Evolutionary conservation across 2,329 filamentous ascomycete genomes (phyloP).

Genomic region (Magnaporthiopsis rhizophila): DNA sequence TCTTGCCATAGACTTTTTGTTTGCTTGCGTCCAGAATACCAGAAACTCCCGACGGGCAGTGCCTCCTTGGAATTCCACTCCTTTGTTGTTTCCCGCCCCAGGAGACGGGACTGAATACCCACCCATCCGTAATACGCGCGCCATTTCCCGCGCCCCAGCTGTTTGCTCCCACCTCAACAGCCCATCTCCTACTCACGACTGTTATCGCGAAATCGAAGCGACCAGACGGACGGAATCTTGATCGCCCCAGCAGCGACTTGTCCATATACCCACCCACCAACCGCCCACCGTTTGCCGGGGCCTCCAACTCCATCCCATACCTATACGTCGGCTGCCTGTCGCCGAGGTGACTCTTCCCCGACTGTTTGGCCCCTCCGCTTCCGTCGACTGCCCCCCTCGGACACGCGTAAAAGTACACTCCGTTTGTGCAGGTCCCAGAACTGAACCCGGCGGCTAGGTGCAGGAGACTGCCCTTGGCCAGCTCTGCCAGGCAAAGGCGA

Average conservation of each 20-base stretch:
- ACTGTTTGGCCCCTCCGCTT: not conserved
- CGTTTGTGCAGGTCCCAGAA: not conserved
- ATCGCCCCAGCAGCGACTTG: not conserved
- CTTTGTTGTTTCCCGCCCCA: constrained; percentile 14
- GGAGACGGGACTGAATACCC: not conserved
- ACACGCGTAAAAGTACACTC: not conserved
- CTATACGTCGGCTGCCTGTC: not conserved
- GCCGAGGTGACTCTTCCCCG: not conserved
- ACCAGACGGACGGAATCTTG: not conserved
- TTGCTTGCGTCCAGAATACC: constrained; percentile 4
- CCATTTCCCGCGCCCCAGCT: not conserved
- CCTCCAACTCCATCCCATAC: not conserved
- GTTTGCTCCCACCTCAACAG: not conserved
- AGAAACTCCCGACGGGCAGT: constrained; percentile 8
- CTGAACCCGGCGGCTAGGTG: constrained; percentile 1
- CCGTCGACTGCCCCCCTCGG: not conserved
- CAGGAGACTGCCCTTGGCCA: constrained; percentile 3
- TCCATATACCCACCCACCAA: not conserved
- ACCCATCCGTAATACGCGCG: constrained; percentile 2
- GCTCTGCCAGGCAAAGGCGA: constrained; percentile 2
- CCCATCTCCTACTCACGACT: not conserved
- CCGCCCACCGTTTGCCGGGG: not conserved
- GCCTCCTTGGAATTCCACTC: constrained; percentile 13
- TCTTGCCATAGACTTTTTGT: constrained; percentile 9
- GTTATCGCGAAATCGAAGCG: not conserved